Base-by-base conservation (phyloP, 164 flowering plant species). In the Tetrastigma voinierianum region DNA sequence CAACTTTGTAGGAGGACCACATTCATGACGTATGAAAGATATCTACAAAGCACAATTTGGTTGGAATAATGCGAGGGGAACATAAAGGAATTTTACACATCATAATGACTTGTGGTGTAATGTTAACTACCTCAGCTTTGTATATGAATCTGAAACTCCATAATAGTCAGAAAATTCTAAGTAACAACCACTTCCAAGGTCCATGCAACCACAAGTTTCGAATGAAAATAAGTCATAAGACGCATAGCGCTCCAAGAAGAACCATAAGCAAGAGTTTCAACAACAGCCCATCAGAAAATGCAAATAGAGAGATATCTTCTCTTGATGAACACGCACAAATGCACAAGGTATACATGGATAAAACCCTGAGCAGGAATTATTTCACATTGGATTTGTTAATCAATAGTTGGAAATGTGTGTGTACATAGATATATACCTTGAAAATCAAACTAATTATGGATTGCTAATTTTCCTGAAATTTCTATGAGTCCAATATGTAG, bases 261-360 rank as follows among this genome's bases (percentile, higher is more conserved):
- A 81, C 89, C 97, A 77, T 91, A 93, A 25, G 97, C 97, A 61
- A 91, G 84, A 67, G 97, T 93, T 80, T 93, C 98, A 67, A 85
- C 94, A 47, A 93, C 87, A 61, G 88, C 79, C 25, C 85, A 90
- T 81, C 86, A 77, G 54, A 64, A 47, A 4, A 54, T 20, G 46
- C 10, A 57, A 40, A 46, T 18, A 13, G 40, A 51, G 16, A 17
- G 53, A 48, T 6, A 18, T 43, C 5, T 25, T 57, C 23, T 45
- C 46, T 32, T 23, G 10, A 57, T 1, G 46, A 12, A 21, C 7
- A 21, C 5, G 21, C 32, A 21, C 58, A 11, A 14, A 55, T 32
- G 10, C 12, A 19, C 57, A 32, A 32, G 40, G 6, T 32, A 32
- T 3, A 32, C 40, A 32, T 0, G 6, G 40, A 32, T 32, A 32